These are phyloP conservation scores for Exophiala calicioides DNA, from an alignment of 2,329 filamentous ascomycete genomes.

Conservation along the genomic window DNA sequence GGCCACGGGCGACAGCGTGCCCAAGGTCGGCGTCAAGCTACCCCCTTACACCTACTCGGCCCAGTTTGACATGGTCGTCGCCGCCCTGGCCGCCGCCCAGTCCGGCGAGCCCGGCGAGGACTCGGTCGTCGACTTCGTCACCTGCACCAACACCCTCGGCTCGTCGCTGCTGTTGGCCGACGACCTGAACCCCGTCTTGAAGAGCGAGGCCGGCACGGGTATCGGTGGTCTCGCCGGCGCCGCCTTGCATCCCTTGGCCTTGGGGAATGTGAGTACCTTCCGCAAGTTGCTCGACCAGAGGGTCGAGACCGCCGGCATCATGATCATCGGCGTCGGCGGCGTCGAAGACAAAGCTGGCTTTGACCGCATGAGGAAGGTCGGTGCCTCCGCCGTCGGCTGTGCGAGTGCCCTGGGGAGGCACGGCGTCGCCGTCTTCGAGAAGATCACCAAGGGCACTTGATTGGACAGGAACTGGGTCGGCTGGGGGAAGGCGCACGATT, in stretches of 20 bases:
- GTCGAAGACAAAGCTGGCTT: constrained; percentile 66
- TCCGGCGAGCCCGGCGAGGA: constrained; percentile 27
- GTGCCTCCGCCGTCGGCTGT: constrained; percentile 67
- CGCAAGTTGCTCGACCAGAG: constrained; percentile 58
- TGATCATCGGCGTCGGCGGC: constrained; percentile 71
- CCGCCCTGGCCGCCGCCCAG: constrained; percentile 47
- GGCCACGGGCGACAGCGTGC: constrained; percentile 38
- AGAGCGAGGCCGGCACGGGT: constrained; percentile 56
- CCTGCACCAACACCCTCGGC: constrained; percentile 73
- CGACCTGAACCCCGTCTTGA: constrained; percentile 42
- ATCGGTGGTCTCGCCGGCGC: constrained; percentile 73
- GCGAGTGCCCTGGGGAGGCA: constrained; percentile 68
- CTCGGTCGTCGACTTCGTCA: constrained; percentile 58
- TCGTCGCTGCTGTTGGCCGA: constrained; percentile 61
- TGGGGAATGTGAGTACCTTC: constrained; percentile 76
- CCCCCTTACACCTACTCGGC: constrained; percentile 73
- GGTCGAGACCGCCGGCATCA: constrained; percentile 54
- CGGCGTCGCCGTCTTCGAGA: constrained; percentile 63
- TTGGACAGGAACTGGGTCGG: neutral
- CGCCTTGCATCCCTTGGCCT: constrained; percentile 69
- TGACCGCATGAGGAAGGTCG: constrained; percentile 65
- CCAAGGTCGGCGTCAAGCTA: constrained; percentile 68
- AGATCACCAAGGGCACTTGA: constrained; percentile 47
- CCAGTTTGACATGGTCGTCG: constrained; percentile 62
- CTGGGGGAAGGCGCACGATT: no score